Evolutionary conservation across 208 protist species (phyloP).

Genomic region (Crithidia bombi): DNA sequence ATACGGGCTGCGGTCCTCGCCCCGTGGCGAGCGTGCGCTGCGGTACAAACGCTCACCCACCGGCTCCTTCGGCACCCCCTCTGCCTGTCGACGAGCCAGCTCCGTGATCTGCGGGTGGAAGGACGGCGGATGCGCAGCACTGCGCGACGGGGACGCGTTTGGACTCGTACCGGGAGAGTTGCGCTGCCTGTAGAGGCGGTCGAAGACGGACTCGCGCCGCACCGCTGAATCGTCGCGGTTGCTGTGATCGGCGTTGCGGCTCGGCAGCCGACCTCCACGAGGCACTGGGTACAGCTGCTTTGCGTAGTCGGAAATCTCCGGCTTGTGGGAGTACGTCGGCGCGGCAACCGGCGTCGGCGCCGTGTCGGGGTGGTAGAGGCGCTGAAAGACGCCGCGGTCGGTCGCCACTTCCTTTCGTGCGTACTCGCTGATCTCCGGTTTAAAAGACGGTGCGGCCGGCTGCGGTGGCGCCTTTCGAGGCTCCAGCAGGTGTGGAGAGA

Average conservation of each 20-base stretch:
- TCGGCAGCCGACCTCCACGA: slow-evolving; percentile 9
- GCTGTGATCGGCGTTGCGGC: neutral
- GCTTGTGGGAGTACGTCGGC: slow-evolving; percentile 20
- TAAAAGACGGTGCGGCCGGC: slow-evolving; percentile 25
- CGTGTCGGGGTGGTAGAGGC: slow-evolving; percentile 30
- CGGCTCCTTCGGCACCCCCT: slow-evolving; percentile 22
- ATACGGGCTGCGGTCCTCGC: slow-evolving; percentile 14
- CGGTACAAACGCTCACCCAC: slow-evolving; percentile 54
- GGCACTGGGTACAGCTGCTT: slow-evolving; percentile 21
- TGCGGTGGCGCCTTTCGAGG: slow-evolving; percentile 12
- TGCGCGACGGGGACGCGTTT: slow-evolving; percentile 28
- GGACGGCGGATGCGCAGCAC: slow-evolving; percentile 10
- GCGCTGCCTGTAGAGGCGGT: slow-evolving; percentile 37
- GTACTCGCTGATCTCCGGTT: slow-evolving; percentile 30
- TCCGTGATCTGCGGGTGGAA: slow-evolving; percentile 62
- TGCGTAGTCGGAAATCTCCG: slow-evolving; percentile 28
- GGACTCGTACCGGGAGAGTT: slow-evolving; percentile 22
- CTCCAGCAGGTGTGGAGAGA: slow-evolving; percentile 29
- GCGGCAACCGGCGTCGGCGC: slow-evolving; percentile 6
- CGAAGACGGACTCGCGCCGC: slow-evolving; percentile 35
- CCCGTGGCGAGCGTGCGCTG: slow-evolving; percentile 22
- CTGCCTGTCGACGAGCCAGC: slow-evolving; percentile 36
- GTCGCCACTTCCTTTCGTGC: slow-evolving; percentile 24
- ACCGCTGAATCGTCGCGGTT: neutral
- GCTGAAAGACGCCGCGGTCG: slow-evolving; percentile 34